Evolutionary conservation across 495 filamentous ascomycete species (phyloP), one percentile per base, ranked within the genome.

Genomic region (Extremus antarcticus): DNA sequence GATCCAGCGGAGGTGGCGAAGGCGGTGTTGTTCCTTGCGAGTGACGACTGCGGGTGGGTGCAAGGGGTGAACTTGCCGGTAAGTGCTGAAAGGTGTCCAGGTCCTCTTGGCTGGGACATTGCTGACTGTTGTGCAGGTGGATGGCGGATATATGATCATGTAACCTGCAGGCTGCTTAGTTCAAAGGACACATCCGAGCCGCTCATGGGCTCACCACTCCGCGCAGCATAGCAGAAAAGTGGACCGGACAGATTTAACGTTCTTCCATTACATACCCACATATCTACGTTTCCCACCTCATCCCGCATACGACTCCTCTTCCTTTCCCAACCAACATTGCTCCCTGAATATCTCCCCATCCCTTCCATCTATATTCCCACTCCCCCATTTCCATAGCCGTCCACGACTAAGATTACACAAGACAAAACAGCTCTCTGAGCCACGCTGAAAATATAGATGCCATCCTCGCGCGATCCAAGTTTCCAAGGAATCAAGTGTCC

Each of bases 21-120:
- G 21, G 68, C 65, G 47, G 76, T 75, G 11, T 73, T 80, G 21
- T 76, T 78, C 17, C 60, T 80, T 47, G 76, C 74, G 1, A 73
- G 72, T 52, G 74, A 76, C 7, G 76, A 78, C 59, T 71, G 70
- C 0, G 63, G 48, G 29, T 76, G 71, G 67, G 60, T 79, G 1
- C 74, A 75, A 9, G 76, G 76, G 0, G 57, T 70, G 2, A 63
- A 63, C n/a, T 45, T 79, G 51, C 41, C 41, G 15, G 41, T n/a
- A n/a, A n/a, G n/a, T n/a, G n/a, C n/a, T n/a, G n/a, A n/a, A n/a
- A n/a, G n/a, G n/a, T n/a, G n/a, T n/a, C n/a, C n/a, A n/a, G n/a
- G n/a, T n/a, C n/a, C n/a, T n/a, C n/a, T n/a, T n/a, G n/a, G n/a
- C n/a, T n/a, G n/a, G n/a, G n/a, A n/a, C n/a, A n/a, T n/a, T n/a